These are phyloP conservation scores for Starmerella apis DNA, from an alignment of 805 yeast species.

Conservation along the genomic window DNA sequence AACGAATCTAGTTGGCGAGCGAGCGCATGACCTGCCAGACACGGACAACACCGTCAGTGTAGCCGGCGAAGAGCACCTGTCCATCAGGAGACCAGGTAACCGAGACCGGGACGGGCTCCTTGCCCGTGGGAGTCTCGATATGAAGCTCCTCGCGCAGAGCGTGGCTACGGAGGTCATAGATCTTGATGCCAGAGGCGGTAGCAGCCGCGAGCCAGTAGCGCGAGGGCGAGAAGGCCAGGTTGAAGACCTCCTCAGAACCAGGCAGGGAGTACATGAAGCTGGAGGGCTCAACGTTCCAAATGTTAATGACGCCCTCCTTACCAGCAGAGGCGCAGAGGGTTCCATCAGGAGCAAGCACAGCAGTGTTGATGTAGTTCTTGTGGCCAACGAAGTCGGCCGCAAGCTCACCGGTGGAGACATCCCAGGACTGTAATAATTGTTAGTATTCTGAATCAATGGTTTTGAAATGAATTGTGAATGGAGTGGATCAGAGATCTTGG, in stretches of 20 bases:
- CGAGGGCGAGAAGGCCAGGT: constrained; percentile 99
- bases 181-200: constrained; percentile 93
- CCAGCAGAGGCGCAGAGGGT: constrained; percentile 99
- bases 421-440: constrained; percentile 67
- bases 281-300: constrained; percentile 91
- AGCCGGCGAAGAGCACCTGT: constrained; percentile 98
- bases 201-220: constrained; percentile 99
- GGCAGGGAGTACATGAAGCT: constrained; percentile 82
- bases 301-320: constrained; percentile 96
- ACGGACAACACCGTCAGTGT: constrained; percentile 98
- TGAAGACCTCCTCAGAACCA: constrained; percentile 94
- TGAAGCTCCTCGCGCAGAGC: constrained; percentile 97
- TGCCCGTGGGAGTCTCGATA: constrained; percentile 60
- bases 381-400: constrained; percentile 97
- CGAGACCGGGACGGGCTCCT: constrained; percentile 96
- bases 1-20: constrained; percentile 7
- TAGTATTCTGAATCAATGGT: constrained; percentile 23
- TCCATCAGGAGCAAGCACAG: constrained; percentile 99
- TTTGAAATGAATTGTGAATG: not conserved
- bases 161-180: constrained; percentile 95
- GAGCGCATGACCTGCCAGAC: constrained; percentile 96
- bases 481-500: constrained; percentile 92
- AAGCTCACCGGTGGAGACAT: constrained; percentile 68
- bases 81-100: constrained; percentile 99
- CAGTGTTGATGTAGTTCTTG: constrained; percentile 95